Evolutionary conservation across 306 rosid species (phyloP).

Genomic region (Rosa chinensis): DNA sequence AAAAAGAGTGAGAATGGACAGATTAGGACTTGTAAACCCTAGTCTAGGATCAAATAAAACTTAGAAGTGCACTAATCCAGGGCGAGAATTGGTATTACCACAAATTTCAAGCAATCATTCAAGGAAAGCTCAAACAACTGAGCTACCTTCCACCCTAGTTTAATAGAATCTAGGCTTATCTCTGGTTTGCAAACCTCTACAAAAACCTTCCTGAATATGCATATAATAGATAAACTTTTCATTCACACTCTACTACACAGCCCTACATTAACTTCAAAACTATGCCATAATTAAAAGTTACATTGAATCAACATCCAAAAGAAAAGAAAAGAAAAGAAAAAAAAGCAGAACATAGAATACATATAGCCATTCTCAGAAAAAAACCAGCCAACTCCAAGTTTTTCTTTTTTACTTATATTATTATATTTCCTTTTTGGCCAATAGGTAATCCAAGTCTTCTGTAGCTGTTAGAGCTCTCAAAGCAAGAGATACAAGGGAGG

Average conservation of each 20-base stretch:
- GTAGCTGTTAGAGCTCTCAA: not conserved
- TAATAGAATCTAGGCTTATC: not conserved
- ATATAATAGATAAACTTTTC: not conserved
- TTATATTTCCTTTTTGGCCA: too few relatives aligned
- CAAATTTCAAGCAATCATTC: not conserved
- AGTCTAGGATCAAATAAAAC: not conserved
- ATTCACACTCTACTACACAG: not conserved
- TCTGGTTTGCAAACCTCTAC: not conserved
- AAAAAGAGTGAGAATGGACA: not conserved
- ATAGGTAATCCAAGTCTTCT: not conserved
- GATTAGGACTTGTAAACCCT: not conserved
- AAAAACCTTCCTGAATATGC: not conserved
- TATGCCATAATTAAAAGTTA: not conserved
- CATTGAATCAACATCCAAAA: not conserved
- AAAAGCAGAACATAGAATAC: not conserved
- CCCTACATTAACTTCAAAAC: not conserved
- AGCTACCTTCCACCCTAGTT: not conserved
- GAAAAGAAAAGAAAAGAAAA: not conserved
- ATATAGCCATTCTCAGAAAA: too few relatives aligned
- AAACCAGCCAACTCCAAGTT: not conserved
- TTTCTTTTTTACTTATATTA: not conserved
- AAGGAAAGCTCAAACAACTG: not conserved
- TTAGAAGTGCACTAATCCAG: not conserved
- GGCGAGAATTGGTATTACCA: slow-evolving; percentile 5
- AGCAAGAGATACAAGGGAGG: not conserved